phyloP scores from a whole-genome alignment of 495 filamentous ascomycete species.

The Corynascus novoguineensis region DNA sequence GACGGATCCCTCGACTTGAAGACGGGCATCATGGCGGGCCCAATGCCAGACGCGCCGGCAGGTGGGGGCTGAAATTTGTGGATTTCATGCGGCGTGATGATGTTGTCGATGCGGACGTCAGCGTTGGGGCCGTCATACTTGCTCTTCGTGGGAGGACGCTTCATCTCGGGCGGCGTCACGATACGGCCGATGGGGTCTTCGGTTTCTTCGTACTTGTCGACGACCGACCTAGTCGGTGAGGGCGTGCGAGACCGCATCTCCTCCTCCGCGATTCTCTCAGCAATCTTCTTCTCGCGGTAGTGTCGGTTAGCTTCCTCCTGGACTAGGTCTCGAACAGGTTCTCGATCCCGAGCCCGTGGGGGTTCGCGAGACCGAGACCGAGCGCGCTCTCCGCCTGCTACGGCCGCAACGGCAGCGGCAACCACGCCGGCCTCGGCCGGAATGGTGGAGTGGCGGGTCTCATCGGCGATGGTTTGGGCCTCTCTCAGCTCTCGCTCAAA shows the following conservation, averaged over 20 bases:
- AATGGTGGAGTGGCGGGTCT: slow-evolving; percentile 34
- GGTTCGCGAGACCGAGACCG: slow-evolving; percentile 11
- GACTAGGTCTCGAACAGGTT: slow-evolving; percentile 36
- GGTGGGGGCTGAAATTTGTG: slow-evolving; percentile 23
- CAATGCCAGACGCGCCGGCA: background rate
- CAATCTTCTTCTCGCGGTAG: slow-evolving; percentile 47
- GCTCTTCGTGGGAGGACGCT: slow-evolving; percentile 38
- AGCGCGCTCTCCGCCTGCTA: slow-evolving; percentile 26
- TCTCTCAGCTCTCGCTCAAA: slow-evolving; percentile 37
- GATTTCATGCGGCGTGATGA: slow-evolving; percentile 38
- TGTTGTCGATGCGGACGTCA: slow-evolving; percentile 49
- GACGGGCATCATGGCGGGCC: slow-evolving; percentile 19
- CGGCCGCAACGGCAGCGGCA: slow-evolving; percentile 33
- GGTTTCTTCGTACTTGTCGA: slow-evolving; percentile 43
- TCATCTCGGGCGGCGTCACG: slow-evolving; percentile 44
- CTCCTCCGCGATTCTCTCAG: slow-evolving; percentile 41
- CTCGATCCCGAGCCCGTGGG: slow-evolving; percentile 21
- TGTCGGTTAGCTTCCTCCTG: slow-evolving; percentile 47
- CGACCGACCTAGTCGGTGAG: slow-evolving; percentile 42
- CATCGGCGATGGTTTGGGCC: slow-evolving; percentile 30
- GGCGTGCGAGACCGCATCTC: slow-evolving; percentile 43
- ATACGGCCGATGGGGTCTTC: slow-evolving; percentile 35
- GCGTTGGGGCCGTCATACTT: slow-evolving; percentile 51
- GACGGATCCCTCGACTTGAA: slow-evolving; percentile 44
- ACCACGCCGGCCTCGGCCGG: slow-evolving; percentile 34